phyloP scores from a whole-genome alignment of 2,329 filamentous ascomycete species.

The Ceratocystis eucalypticola region DNA sequence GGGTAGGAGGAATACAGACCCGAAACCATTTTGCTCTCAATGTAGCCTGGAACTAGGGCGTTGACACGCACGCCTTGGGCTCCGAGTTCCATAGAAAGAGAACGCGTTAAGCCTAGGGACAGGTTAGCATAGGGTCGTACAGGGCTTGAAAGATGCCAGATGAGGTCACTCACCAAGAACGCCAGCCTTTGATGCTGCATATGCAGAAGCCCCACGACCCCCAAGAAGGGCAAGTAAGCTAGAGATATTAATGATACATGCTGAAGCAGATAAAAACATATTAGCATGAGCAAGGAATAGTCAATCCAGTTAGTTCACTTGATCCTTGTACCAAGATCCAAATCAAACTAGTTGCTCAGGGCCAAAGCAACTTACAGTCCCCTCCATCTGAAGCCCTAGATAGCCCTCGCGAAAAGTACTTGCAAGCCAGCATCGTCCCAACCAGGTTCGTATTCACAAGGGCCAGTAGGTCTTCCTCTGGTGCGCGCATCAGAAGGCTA shows the following conservation, averaged over 20 bases:
- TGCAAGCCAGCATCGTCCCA: conserved; percentile 50
- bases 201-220: conserved; percentile 56
- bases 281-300: not conserved
- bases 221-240: conserved; percentile 60
- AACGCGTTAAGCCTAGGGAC: conserved; percentile 48
- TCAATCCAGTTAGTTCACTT: not conserved
- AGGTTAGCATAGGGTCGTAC: not conserved
- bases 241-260: conserved; percentile 69
- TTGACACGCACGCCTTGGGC: conserved; percentile 57
- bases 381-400: conserved; percentile 13
- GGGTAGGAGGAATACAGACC: conserved; percentile 32
- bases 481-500: conserved; percentile 46
- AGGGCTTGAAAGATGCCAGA: no score
- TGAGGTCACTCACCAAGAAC: conserved; percentile 43
- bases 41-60: conserved; percentile 69
- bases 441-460: conserved; percentile 59
- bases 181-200: conserved; percentile 70
- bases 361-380: conserved; percentile 10
- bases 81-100: conserved; percentile 50
- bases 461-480: conserved; percentile 36
- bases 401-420: conserved; percentile 27
- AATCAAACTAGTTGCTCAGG: not conserved
- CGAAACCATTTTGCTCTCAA: conserved; percentile 66
- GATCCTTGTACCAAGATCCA: not conserved
- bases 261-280: conserved; percentile 25